Evolutionary conservation across 2,329 filamentous ascomycete species (phyloP), one percentile per base, ranked within the genome.

Genomic region (Colletotrichum somersetense): DNA sequence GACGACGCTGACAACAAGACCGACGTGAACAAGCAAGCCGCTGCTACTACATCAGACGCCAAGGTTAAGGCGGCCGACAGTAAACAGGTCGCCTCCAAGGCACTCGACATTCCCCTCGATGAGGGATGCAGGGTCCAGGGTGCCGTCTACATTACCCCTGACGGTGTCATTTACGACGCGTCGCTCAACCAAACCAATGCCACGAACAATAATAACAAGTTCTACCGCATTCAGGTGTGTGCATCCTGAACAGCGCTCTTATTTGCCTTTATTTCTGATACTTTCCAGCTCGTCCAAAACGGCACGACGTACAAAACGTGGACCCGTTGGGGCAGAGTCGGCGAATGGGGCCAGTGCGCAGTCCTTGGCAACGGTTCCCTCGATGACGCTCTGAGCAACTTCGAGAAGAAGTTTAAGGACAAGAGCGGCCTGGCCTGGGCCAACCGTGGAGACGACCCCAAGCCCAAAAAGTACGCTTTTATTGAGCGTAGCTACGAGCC

Each of bases 301-400:
- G 18, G 35, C 57, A 44, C 42, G 12, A 72, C 69, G 11, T 93
- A 86, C 79, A 83, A 85, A 55, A 90, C 89, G 0, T 96, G 92
- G 92, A 94, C 91, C 3, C 87, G 93, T 68, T 97, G 93, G 93
- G 94, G 94, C 30, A 89, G 94, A 30, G 93, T 97, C 30, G 89
- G 90, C 8, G 89, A 91, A 67, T 77, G 75, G 14, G 90, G 90
- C 6, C 85, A 89, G 75, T 84, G 77, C 18, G 84, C 82, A 16
- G 64, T 80, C 2, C 78, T 89, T 1, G 85, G 85, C 26, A 66
- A 78, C 33, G 84, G 85, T 5, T 76, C 74, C 1, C 77, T 90
- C 1, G 74, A 74, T 0, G 78, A 82, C 35, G 88, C 89, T 1
- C 77, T 87, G 44, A 80, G 78, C 42, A 77, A 86, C 18, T 92